phyloP scores from a whole-genome alignment of 768 basidiomycete genomes.

The Suillus fuscotomentosus region DNA sequence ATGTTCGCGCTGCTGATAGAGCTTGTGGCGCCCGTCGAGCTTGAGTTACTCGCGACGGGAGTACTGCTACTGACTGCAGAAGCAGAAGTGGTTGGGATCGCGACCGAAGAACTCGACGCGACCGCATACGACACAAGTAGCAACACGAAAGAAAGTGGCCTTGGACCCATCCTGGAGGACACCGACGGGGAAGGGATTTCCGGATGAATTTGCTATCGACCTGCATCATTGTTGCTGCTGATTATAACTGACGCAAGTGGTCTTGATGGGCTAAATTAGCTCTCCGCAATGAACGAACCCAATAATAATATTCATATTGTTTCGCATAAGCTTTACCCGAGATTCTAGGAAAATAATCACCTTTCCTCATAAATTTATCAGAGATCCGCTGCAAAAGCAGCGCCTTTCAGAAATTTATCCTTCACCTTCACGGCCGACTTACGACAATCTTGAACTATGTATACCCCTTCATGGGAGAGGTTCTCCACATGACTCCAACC shows the following conservation, averaged over 20 bases:
- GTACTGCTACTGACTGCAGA: constrained; percentile 5
- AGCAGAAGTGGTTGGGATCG: constrained; percentile 5
- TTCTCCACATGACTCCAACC: background rate
- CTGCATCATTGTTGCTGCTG: background rate
- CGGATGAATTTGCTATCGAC: background rate
- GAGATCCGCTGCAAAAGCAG: background rate
- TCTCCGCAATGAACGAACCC: background rate
- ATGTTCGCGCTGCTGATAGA: background rate
- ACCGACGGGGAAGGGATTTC: background rate
- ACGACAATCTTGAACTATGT: background rate
- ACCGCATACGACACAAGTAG: constrained; percentile 7
- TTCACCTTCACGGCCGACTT: constrained; percentile 1
- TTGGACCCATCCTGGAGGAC: constrained; percentile 18
- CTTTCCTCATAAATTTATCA: background rate
- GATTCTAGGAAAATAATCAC: background rate
- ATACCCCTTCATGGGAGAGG: background rate
- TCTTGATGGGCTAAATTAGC: background rate
- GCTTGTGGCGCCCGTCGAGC: background rate
- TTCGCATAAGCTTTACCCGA: background rate
- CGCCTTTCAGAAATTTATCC: background rate
- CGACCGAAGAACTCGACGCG: background rate
- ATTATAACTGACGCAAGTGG: constrained; percentile 2
- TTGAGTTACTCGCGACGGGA: constrained; percentile 8
- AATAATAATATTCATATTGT: background rate
- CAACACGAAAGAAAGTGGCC: constrained; percentile 13